Evolutionary conservation across 2,329 filamentous ascomycete species (phyloP).

Genomic region (Aspergillus tamarii): DNA sequence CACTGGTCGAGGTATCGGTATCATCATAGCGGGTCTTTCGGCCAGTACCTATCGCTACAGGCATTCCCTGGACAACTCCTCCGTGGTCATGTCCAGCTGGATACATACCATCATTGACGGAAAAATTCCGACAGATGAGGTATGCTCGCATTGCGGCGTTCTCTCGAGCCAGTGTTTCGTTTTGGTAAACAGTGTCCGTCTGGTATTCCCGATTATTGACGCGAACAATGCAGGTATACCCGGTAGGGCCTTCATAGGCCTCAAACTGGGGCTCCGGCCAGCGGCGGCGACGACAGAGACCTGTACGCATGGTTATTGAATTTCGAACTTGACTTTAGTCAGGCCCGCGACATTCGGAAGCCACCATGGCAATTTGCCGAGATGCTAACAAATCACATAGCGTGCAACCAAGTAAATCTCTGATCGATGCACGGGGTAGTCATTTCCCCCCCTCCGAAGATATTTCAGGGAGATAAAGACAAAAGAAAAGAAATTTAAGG

Average conservation of each 20-base stretch:
- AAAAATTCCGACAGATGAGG: constrained; percentile 97
- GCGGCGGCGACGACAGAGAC: constrained; percentile 89
- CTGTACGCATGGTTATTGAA: constrained; percentile 57
- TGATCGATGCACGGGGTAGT: background rate
- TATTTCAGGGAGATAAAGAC: background rate
- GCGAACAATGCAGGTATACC: constrained; percentile 86
- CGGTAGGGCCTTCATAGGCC: constrained; percentile 71
- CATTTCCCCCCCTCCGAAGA: background rate
- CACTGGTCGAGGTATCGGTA: constrained; percentile 44
- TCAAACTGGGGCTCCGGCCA: constrained; percentile 93
- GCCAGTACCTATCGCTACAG: constrained; percentile 66
- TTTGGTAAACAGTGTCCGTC: constrained; percentile 82
- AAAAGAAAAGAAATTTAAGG: background rate
- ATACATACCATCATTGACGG: constrained; percentile 91
- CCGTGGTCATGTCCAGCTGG: constrained; percentile 59
- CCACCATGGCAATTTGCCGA: constrained; percentile 10
- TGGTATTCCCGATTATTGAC: constrained; percentile 98
- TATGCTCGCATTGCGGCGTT: constrained; percentile 95
- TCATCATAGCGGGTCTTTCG: constrained; percentile 56
- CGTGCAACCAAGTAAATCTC: constrained; percentile 10
- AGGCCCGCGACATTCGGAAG: constrained; percentile 4
- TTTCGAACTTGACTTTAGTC: background rate
- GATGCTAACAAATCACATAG: constrained; percentile 14
- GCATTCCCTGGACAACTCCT: constrained; percentile 62
- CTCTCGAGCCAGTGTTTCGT: constrained; percentile 81